Evolutionary conservation across 495 filamentous ascomycete species (phyloP), one percentile per base, ranked within the genome.

Genomic region (Annulohypoxylon moriforme): DNA sequence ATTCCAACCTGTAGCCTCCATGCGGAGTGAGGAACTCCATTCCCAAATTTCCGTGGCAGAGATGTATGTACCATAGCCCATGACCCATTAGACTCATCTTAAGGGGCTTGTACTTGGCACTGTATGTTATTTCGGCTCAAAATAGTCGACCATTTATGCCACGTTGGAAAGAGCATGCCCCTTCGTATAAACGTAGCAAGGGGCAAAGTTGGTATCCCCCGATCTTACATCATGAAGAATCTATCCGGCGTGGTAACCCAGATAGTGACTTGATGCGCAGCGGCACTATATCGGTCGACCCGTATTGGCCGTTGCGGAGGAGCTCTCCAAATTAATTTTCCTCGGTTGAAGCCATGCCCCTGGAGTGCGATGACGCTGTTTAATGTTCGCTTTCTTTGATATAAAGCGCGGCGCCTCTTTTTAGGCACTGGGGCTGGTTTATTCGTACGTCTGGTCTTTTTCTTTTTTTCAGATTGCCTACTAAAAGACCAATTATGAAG

Each of bases 1-100:
- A 40, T 60, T 52, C 40, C 52, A 42, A 61, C 40, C 7, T 42
- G 44, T 20, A 60, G 46, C 50, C 60, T 46, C 70, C 70, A 65
- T 60, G 65, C 71, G 71, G 71, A 73, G 61, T 67, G 56, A 66
- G 50, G 49, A 65, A 59, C 66, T 73, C 71, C 71, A 73, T 73
- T 69, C 61, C 70, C 50, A 36, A 73, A 69, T 60, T 31, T 59
- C 14, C 16, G 27, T 46, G 10, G 46, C 16, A 55, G 24, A 65
- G 22, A 50, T 24, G 4, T 25, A 47, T 60, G 25, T 14, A 31
- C 7, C 47, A 52, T 13, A 18, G 55, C 25, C 24, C 50, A 61
- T 34, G 40, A 40, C 49, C n/a, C 68, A 50, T 42, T 18, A 38
- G 13, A 24, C 7, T 14, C 36, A 4, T 16, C 24, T 50, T 10